These are phyloP conservation scores for Xylaria flabelliformis DNA, from an alignment of 495 filamentous ascomycete genomes.

Conservation along the genomic window DNA sequence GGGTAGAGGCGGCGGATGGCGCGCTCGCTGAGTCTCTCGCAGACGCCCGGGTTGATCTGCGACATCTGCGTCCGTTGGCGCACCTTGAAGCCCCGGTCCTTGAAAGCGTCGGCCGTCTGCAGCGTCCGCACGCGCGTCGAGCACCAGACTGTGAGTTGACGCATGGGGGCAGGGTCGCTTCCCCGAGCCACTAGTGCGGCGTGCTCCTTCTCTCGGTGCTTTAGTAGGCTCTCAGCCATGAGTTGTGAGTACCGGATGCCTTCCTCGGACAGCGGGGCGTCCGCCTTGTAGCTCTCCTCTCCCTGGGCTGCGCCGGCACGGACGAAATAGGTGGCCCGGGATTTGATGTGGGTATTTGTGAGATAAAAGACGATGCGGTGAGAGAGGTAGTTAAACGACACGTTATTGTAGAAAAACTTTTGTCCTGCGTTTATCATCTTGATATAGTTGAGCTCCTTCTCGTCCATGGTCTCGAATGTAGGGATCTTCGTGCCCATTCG, in stretches of 20 bases:
- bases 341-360: conserved; percentile 96
- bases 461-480: conserved; percentile 95
- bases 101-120: conserved; percentile 85
- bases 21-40: conserved; percentile 85
- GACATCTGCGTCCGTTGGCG: conserved; percentile 94
- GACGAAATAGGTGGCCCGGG: conserved; percentile 90
- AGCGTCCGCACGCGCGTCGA: conserved; percentile 89
- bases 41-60: conserved; percentile 94
- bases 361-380: conserved; percentile 98
- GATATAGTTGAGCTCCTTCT: conserved; percentile 91
- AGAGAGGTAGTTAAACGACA: conserved; percentile 92
- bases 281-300: conserved; percentile 87
- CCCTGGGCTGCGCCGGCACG: conserved; percentile 72
- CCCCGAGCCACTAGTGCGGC: conserved; percentile 70
- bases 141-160: conserved; percentile 90
- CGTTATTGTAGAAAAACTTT: conserved; percentile 89
- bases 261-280: conserved; percentile 81
- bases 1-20: conserved; percentile 81
- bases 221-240: conserved; percentile 81
- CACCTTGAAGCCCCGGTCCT: conserved; percentile 79
- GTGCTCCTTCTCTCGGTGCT: conserved; percentile 82
- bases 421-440: conserved; percentile 99
- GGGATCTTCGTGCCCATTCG: conserved; percentile 92
- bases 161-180: conserved; percentile 70
- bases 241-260: conserved; percentile 85